Base-by-base conservation (phyloP, 225 moss, liverwort and hornwort species). In the Asterella californica region DNA sequence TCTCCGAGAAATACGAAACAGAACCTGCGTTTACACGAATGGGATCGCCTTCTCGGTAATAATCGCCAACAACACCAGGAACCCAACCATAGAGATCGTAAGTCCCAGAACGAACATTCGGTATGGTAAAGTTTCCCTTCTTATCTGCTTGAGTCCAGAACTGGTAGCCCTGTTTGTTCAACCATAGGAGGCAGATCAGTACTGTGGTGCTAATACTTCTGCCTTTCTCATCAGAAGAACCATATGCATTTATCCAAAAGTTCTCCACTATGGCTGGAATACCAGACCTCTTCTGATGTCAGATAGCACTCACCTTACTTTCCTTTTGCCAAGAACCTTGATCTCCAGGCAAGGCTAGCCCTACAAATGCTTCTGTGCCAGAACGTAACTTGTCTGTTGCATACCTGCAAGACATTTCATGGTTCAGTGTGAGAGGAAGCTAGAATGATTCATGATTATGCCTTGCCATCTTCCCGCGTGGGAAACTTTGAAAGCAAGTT, bases 31-130 rank as follows among this genome's bases (percentile, higher is more conserved):
- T 60, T 42, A 91, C 71, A 65, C 50, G 66, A 75, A 89, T 83
- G 34, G 89, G 75, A 37, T 42, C 42, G 42, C 89, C 89, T 29
- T 72, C 63, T 33, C 63, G 79, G 76, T 84, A 88, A 78, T 83
- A 91, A 54, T 89, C 91, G 73, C 88, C 89, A 54, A 88, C n/a
- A 73, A 89, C 79, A 47, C 83, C 86, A 49, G 84, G 86, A 55
- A 91, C 74, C 87, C 89, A 91, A 71, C 86, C 91, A 62, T 83
- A 88, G 46, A 89, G 82, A 63, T 91, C 89, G 57, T 86, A 91
- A 11, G 67, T 14, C 21, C 91, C 86, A 82, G 78, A 52, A 2
- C 86, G 82, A 29, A 91, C 67, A 67, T 86, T 81, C 54, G 17
- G 29, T 47, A 88, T 86, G 15, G 42, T 50, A 64, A 89, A 91